Percentiles rank a stretch among this genome's conserved stretches.
Evolutionary conservation across 805 yeast species (phyloP).

Genomic region (Saturnispora dispora): DNA sequence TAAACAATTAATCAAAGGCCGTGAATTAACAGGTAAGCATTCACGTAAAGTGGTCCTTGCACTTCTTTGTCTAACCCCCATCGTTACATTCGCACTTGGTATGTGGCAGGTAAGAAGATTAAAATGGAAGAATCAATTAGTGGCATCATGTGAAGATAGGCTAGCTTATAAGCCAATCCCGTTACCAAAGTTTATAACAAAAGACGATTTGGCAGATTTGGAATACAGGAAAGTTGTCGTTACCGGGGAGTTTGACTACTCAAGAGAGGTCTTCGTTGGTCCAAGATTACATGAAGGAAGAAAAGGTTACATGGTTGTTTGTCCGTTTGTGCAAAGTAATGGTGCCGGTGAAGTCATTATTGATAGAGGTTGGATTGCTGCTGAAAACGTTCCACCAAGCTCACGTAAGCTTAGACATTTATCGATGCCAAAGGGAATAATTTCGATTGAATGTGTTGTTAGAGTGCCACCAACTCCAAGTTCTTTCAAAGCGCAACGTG

Average conservation of each 20-base stretch:
- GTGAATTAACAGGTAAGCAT: slow-evolving; percentile 18
- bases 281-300: slow-evolving; percentile 70
- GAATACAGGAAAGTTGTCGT: slow-evolving; percentile 75
- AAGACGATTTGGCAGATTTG: slow-evolving; percentile 56
- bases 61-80: slow-evolving; percentile 67
- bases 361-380: slow-evolving; percentile 88
- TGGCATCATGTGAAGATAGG: slow-evolving; percentile 75
- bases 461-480: slow-evolving; percentile 59
- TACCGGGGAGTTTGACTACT: slow-evolving; percentile 72
- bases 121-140: slow-evolving; percentile 78
- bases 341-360: slow-evolving; percentile 73
- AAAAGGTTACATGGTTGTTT: slow-evolving; percentile 69
- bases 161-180: slow-evolving; percentile 64
- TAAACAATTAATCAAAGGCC: slow-evolving; percentile 29
- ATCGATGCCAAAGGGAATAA: slow-evolving; percentile 64
- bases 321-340: slow-evolving; percentile 69
- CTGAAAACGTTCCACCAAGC: slow-evolving; percentile 50
- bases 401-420: slow-evolving; percentile 53
- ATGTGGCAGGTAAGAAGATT: slow-evolving; percentile 87
- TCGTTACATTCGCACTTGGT: slow-evolving; percentile 77
- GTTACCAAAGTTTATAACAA: slow-evolving; percentile 57
- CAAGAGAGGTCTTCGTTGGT: slow-evolving; percentile 84
- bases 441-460: slow-evolving; percentile 64
- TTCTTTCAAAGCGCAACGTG: slow-evolving; percentile 58
- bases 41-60: slow-evolving; percentile 25